These are phyloP conservation scores for Brettanomyces sp. DNA, from an alignment of 805 yeast genomes.

Conservation along the genomic window DNA sequence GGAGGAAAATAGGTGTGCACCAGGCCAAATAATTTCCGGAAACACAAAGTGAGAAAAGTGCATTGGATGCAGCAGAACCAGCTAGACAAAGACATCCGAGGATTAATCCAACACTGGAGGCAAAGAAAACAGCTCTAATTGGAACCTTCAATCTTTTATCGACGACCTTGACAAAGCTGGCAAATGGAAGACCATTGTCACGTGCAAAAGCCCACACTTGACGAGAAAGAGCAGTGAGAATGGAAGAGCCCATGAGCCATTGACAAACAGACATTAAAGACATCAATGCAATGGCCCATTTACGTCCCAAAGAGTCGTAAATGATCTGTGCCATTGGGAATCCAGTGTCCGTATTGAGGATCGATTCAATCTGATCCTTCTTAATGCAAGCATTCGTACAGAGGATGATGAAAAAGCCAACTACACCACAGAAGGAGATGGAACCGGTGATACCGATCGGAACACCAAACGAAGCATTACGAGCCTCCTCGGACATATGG, in stretches of 20 bases:
- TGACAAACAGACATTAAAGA: slow-evolving; percentile 49
- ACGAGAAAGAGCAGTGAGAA: slow-evolving; percentile 55
- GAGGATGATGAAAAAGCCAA: slow-evolving; percentile 50
- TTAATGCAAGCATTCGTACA: slow-evolving; percentile 44
- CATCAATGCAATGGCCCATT: slow-evolving; percentile 61
- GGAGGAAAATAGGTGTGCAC: slow-evolving; percentile 49
- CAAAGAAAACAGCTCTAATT: slow-evolving; percentile 50
- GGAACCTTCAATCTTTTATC: slow-evolving; percentile 53
- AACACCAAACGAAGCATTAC: slow-evolving; percentile 50
- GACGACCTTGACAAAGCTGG: slow-evolving; percentile 46
- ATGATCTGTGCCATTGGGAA: slow-evolving; percentile 60
- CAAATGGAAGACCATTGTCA: slow-evolving; percentile 65
- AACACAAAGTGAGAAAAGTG: slow-evolving; percentile 57
- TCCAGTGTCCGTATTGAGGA: slow-evolving; percentile 40
- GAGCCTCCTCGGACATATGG: slow-evolving; percentile 66
- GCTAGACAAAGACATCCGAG: slow-evolving; percentile 53
- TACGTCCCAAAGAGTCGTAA: slow-evolving; percentile 50
- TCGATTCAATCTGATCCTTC: slow-evolving; percentile 31
- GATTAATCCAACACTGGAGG: slow-evolving; percentile 37
- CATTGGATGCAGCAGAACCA: slow-evolving; percentile 51
- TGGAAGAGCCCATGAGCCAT: slow-evolving; percentile 57
- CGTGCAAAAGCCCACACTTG: slow-evolving; percentile 72
- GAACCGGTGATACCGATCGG: slow-evolving; percentile 59
- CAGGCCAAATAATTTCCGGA: slow-evolving; percentile 58
- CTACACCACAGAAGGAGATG: slow-evolving; percentile 43